Evolutionary conservation across 257 asterid species (phyloP), one percentile per base, ranked within the genome.

Genomic region (Echium plantagineum): DNA sequence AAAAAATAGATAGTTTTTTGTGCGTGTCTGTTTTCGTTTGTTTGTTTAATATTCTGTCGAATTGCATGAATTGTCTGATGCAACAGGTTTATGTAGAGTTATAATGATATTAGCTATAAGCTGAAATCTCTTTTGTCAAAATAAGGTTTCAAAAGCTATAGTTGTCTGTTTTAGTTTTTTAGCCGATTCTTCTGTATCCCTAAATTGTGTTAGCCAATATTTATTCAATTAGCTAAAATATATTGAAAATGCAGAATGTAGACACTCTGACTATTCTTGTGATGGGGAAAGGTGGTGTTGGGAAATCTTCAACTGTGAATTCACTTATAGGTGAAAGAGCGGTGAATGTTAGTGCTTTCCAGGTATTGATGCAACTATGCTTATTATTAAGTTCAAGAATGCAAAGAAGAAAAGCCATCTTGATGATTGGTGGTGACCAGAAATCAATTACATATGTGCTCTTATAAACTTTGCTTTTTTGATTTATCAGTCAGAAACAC

Each of bases 231-330:
- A 15, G 10, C 49, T 42, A 0, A 21, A 56, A n/a, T 6, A 9
- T 12, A 26, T 26, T 60, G 42, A 17, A 48, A 19, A 17, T 72
- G 73, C 73, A 93, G 99, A 74, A 86, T 61, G 95, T 89, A 48
- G 72, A 64, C 74, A 80, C 94, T 15, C 60, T 93, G 80, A 93
- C 97, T 12, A 73, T 93, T 69, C 88, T 93, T 60, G 94, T 93
- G 62, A 84, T 89, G 96, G 99, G 99, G 64, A 93, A 93, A 82
- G 89, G 97, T 0, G 99, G 99, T 57, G 97, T 93, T 63, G 99
- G 99, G 55, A 93, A 93, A 77, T 93, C 99, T 46, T 93, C 99
- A 47, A 82, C 91, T 6, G 81, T 93, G 68, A 93, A 93, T 68
- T 93, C 99, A 20, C 79, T 93, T 51, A 66, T 93, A 6, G 96